Evolutionary conservation across 306 rosid species (phyloP).

Genomic region (Parietaria judaica): DNA sequence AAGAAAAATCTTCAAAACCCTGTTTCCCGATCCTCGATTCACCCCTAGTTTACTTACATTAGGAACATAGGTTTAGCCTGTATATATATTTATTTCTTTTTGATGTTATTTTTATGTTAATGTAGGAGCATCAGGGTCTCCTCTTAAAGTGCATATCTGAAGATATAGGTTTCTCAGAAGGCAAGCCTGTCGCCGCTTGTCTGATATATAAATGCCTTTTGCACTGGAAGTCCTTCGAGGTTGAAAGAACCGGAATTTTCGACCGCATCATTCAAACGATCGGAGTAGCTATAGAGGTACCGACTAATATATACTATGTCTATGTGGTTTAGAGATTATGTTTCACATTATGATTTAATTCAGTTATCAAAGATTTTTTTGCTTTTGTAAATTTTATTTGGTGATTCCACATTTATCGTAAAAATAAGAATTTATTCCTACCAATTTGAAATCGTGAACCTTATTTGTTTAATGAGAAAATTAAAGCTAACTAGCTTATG

Average conservation of each 20-base stretch:
- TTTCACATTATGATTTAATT: too few relatives aligned
- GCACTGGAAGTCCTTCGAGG: conserved; percentile 98
- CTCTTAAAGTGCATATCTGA: conserved; percentile 74
- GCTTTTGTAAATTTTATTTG: too few relatives aligned
- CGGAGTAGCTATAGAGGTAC: conserved; percentile 89
- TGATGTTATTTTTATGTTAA: background rate
- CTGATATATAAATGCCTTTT: conserved; percentile 93
- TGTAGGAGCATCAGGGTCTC: conserved; percentile 91
- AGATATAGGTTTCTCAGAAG: conserved; percentile 89
- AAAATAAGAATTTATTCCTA: too few relatives aligned
- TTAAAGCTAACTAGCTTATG: conserved; percentile 1
- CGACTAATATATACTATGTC: background rate
- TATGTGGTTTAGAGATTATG: too few relatives aligned
- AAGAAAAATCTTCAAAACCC: too few relatives aligned
- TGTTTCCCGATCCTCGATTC: too few relatives aligned
- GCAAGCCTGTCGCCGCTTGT: conserved; percentile 90
- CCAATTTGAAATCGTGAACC: too few relatives aligned
- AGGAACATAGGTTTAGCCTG: too few relatives aligned
- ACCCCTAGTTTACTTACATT: too few relatives aligned
- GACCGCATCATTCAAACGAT: conserved; percentile 85
- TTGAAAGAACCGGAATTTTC: conserved; percentile 83
- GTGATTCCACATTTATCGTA: too few relatives aligned
- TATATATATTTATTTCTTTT: background rate
- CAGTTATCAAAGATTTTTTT: too few relatives aligned
- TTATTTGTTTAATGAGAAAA: background rate